Evolutionary conservation across 768 basidiomycete genomes (phyloP).

Genomic region (Phanerodontia chrysosporium): DNA sequence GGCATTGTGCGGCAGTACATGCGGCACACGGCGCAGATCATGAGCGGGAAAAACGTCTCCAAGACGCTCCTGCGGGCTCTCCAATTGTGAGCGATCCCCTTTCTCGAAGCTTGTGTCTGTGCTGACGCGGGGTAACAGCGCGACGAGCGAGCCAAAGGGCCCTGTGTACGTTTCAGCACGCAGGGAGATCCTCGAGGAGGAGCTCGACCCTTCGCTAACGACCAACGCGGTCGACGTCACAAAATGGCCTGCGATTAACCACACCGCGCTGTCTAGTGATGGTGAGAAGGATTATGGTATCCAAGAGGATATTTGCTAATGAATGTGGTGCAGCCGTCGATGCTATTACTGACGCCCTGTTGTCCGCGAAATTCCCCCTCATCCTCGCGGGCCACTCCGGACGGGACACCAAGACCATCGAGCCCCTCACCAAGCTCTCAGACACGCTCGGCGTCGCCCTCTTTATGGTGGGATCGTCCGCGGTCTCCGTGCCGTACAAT

Average conservation of each 20-base stretch:
- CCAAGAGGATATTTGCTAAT: neutral
- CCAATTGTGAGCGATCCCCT: constrained; percentile 48
- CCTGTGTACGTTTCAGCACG: constrained; percentile 74
- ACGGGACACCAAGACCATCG: constrained; percentile 45
- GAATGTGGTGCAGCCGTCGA: constrained; percentile 19
- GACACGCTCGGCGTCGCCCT: constrained; percentile 51
- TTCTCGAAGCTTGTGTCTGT: neutral
- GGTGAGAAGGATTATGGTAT: constrained; percentile 19
- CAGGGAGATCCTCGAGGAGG: constrained; percentile 68
- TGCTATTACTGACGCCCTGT: constrained; percentile 44
- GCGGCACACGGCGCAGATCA: constrained; percentile 59
- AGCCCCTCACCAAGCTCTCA: constrained; percentile 44
- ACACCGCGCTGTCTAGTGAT: constrained; percentile 39
- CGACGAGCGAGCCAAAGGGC: constrained; percentile 66
- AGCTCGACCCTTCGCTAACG: constrained; percentile 40
- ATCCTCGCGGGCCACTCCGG: constrained; percentile 65
- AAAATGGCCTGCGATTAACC: constrained; percentile 52
- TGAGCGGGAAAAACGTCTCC: constrained; percentile 47
- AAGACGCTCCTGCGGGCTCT: constrained; percentile 53
- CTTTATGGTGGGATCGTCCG: constrained; percentile 44
- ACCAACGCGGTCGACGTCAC: constrained; percentile 25
- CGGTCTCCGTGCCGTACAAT: constrained; percentile 51
- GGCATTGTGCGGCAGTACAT: constrained; percentile 74
- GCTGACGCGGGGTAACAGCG: constrained; percentile 32
- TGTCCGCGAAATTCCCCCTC: constrained; percentile 48